These are phyloP conservation scores for Lasiosphaeria hispida DNA, from an alignment of 495 filamentous ascomycete genomes.

Conservation along the genomic window DNA sequence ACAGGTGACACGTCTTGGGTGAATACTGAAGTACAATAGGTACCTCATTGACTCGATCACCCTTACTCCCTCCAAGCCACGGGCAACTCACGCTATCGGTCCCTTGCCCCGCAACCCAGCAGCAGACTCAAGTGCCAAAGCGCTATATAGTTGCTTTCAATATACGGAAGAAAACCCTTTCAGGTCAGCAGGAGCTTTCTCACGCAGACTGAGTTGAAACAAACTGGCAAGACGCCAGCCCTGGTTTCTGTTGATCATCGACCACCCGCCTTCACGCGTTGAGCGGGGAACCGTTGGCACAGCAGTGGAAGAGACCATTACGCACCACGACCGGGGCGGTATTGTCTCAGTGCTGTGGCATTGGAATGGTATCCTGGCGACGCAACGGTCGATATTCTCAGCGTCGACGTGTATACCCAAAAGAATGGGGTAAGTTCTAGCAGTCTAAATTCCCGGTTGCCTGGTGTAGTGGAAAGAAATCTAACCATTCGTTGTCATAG, in stretches of 20 bases:
- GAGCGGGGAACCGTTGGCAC: slow-evolving; percentile 36
- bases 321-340: slow-evolving; percentile 38
- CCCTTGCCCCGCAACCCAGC: slow-evolving; percentile 29
- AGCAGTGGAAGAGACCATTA: slow-evolving; percentile 46
- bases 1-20: background rate
- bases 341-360: slow-evolving; percentile 49
- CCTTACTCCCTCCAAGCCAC: slow-evolving; percentile 34
- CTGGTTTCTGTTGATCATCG: slow-evolving; percentile 45
- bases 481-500: slow-evolving; percentile 3
- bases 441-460: background rate
- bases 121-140: slow-evolving; percentile 23
- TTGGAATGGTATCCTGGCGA: slow-evolving; percentile 52
- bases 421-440: slow-evolving; percentile 33
- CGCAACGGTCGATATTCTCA: slow-evolving; percentile 40
- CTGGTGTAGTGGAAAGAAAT: background rate
- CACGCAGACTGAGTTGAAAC: slow-evolving; percentile 37
- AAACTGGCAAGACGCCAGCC: slow-evolving; percentile 47
- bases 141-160: slow-evolving; percentile 37
- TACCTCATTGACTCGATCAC: slow-evolving; percentile 45
- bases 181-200: slow-evolving; percentile 45
- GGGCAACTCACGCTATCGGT: slow-evolving; percentile 38
- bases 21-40: background rate
- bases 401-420: slow-evolving; percentile 37
- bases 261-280: slow-evolving; percentile 46
- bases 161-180: slow-evolving; percentile 48